Conservation (phyloP, 148 eudicot species). For the Linanthus parryae region DNA sequence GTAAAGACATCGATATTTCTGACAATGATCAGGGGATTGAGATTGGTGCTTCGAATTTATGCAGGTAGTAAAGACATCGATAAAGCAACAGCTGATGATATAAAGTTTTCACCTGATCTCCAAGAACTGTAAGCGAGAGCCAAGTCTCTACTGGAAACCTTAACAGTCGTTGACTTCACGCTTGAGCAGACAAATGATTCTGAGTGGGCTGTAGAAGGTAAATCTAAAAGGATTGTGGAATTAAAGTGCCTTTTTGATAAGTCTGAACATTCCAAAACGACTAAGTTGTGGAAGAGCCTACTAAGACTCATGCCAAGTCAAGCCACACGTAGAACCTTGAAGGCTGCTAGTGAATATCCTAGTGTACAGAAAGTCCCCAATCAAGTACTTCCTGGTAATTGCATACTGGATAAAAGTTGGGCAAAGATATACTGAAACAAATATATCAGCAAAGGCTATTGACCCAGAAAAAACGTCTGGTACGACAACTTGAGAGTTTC, state of each 20-base stretch:
- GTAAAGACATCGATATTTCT: slow-evolving; percentile 47
- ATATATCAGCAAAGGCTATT: slow-evolving; percentile 27
- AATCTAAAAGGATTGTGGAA: slow-evolving; percentile 47
- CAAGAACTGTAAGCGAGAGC: slow-evolving; percentile 25
- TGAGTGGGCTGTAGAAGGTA: slow-evolving; percentile 36
- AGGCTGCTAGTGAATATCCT: slow-evolving; percentile 32
- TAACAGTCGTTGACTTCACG: slow-evolving; percentile 23
- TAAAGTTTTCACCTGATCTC: slow-evolving; percentile 23
- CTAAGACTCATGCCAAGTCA: slow-evolving; percentile 28
- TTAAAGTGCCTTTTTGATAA: slow-evolving; percentile 35
- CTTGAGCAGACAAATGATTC: slow-evolving; percentile 26
- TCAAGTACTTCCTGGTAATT: slow-evolving; percentile 25
- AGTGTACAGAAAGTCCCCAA: slow-evolving; percentile 27
- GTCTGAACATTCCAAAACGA: slow-evolving; percentile 38
- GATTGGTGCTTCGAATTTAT: slow-evolving; percentile 19
- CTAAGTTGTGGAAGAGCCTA: slow-evolving; percentile 36
- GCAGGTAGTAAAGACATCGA: slow-evolving; percentile 20
- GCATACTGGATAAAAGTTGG: slow-evolving; percentile 36
- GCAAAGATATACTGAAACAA: slow-evolving; percentile 30
- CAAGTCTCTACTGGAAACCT: slow-evolving; percentile 15
- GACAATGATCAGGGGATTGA: slow-evolving; percentile 39
- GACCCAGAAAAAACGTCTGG: slow-evolving; percentile 36
- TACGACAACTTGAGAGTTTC: slow-evolving; percentile 26
- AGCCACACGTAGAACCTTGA: slow-evolving; percentile 14
- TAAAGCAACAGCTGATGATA: slow-evolving; percentile 24